Conservation (phyloP, 768 basidiomycete genomes). For the Tylopilus sp. region DNA sequence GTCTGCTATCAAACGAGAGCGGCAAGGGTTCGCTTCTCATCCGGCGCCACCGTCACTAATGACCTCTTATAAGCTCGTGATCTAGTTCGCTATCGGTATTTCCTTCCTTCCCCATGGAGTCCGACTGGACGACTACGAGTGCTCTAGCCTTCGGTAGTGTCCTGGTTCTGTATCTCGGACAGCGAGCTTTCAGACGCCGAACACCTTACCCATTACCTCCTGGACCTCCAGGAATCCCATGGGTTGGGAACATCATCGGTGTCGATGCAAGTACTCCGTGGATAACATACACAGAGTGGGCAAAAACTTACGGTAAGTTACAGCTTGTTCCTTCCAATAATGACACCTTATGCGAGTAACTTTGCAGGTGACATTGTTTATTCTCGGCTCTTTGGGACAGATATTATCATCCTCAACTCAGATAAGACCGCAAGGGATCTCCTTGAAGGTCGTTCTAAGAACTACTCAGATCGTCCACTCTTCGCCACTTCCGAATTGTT, state of each 20-base stretch:
- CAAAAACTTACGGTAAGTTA: constrained; percentile 2
- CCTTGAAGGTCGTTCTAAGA: constrained; percentile 3
- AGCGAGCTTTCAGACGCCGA: neutral
- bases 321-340: neutral
- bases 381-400: too few relatives aligned
- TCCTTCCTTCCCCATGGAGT: too few relatives aligned
- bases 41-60: too few relatives aligned
- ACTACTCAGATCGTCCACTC: constrained; percentile 8
- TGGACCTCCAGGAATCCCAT: constrained; percentile 7
- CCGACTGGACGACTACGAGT: neutral
- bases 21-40: too few relatives aligned
- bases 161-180: neutral
- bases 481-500: neutral
- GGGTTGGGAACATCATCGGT: constrained; percentile 4
- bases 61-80: too few relatives aligned
- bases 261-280: constrained; percentile 1
- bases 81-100: too few relatives aligned
- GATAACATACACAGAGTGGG: constrained; percentile 11
- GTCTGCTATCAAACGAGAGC: too few relatives aligned
- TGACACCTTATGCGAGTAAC: neutral
- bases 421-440: constrained; percentile 5
- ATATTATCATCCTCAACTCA: constrained; percentile 13
- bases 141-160: neutral
- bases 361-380: too few relatives aligned
- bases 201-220: constrained; percentile 1